Percentiles rank a stretch among this genome's conserved stretches.
Evolutionary conservation across 2,329 filamentous ascomycete genomes (phyloP).

Genomic region (Aureobasidium sp.): DNA sequence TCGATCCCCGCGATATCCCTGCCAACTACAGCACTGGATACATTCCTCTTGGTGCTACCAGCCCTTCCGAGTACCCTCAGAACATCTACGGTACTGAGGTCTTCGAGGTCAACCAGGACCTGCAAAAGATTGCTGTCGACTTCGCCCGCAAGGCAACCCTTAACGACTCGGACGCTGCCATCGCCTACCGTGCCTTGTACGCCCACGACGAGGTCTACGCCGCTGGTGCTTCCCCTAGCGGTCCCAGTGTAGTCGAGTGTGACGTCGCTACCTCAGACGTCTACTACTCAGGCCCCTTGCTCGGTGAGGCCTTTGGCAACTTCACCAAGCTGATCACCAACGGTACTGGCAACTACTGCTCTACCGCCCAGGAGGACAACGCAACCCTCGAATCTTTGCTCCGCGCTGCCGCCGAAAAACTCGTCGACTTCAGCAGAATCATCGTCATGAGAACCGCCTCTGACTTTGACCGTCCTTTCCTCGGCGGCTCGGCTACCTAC

Average conservation of each 20-base stretch:
- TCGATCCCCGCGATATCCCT: slow-evolving; percentile 63
- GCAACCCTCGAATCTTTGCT: slow-evolving; percentile 60
- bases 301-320: slow-evolving; percentile 59
- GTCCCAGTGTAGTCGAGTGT: slow-evolving; percentile 55
- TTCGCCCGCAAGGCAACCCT: slow-evolving; percentile 31
- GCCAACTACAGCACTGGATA: slow-evolving; percentile 61
- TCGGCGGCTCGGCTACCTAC: slow-evolving; percentile 48
- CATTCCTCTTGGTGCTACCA: slow-evolving; percentile 53
- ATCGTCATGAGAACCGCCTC: slow-evolving; percentile 63
- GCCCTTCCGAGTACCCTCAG: slow-evolving; percentile 40
- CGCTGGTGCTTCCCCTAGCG: slow-evolving; percentile 37
- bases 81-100: slow-evolving; percentile 38
- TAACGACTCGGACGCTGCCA: slow-evolving; percentile 32
- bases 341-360: slow-evolving; percentile 60
- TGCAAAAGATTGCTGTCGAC: slow-evolving; percentile 29
- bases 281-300: slow-evolving; percentile 58
- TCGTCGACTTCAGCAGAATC: slow-evolving; percentile 60
- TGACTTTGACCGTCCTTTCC: slow-evolving; percentile 64
- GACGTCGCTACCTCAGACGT: slow-evolving; percentile 66
- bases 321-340: slow-evolving; percentile 60
- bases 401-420: slow-evolving; percentile 48
- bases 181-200: slow-evolving; percentile 34
- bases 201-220: slow-evolving; percentile 29
- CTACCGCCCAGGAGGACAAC: slow-evolving; percentile 67
- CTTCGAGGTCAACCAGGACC: slow-evolving; percentile 35